Evolutionary conservation across 2,329 filamentous ascomycete genomes (phyloP).

Genomic region (Catunica adiposa): DNA sequence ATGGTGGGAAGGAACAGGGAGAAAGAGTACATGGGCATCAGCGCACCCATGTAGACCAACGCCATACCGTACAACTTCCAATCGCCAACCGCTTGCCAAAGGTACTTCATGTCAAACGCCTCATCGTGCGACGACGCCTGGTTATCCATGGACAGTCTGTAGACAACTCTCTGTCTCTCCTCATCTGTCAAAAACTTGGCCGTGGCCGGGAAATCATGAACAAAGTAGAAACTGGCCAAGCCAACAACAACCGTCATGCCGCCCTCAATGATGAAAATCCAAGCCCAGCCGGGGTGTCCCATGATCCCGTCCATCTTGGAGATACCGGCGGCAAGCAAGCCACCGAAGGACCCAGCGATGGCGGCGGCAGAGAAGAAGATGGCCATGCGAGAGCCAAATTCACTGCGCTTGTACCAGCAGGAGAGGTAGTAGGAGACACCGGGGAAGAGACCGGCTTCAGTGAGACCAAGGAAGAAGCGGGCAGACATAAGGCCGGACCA

Average conservation of each 20-base stretch:
- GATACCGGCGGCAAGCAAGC: conserved; percentile 56
- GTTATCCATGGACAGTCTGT: conserved; percentile 51
- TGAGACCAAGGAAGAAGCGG: conserved; percentile 54
- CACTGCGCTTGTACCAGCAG: conserved; percentile 67
- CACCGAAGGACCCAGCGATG: conserved; percentile 61
- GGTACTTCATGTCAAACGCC: conserved; percentile 53
- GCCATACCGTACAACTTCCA: conserved; percentile 72
- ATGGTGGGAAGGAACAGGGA: conserved; percentile 68
- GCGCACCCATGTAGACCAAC: conserved; percentile 61
- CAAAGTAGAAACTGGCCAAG: conserved; percentile 55
- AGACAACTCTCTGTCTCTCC: conserved; percentile 56
- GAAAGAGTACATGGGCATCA: conserved; percentile 59
- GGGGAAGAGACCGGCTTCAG: conserved; percentile 61
- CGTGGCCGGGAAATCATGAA: conserved; percentile 67
- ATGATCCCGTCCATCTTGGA: conserved; percentile 50
- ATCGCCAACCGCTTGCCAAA: conserved; percentile 57
- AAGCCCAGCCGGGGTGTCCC: conserved; percentile 40
- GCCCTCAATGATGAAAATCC: conserved; percentile 57
- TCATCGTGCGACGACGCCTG: conserved; percentile 63
- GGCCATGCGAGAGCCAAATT: conserved; percentile 65
- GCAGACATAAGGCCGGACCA: conserved; percentile 50
- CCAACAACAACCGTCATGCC: conserved; percentile 53
- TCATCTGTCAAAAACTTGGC: conserved; percentile 54
- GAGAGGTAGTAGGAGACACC: conserved; percentile 67
- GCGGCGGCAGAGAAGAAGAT: conserved; percentile 76